Conservation (phyloP, 2,329 filamentous ascomycete genomes). For the Diaporthe ilicicola region DNA sequence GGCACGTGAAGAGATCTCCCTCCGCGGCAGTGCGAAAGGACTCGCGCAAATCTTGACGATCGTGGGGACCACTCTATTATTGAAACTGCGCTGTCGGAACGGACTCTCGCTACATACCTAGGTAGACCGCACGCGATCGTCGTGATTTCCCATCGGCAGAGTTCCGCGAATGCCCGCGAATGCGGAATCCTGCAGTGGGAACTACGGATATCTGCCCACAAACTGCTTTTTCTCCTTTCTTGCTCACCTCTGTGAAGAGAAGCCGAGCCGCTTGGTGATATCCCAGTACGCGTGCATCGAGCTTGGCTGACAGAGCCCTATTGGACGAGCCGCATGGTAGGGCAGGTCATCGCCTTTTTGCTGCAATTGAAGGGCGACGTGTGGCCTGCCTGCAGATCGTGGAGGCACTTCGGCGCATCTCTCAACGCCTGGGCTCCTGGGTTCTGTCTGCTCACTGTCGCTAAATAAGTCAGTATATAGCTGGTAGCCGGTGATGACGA, state of each 20-base stretch:
- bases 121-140: background rate
- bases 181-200: constrained; percentile 11
- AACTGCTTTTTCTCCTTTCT: constrained; percentile 1
- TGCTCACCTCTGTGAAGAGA: background rate
- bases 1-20: background rate
- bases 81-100: constrained; percentile 23
- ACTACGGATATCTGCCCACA: background rate
- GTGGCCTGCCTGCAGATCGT: constrained; percentile 5
- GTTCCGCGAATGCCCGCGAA: constrained; percentile 13
- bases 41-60: constrained; percentile 11
- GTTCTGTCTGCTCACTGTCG: background rate
- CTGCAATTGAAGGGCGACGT: background rate
- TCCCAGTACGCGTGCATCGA: constrained; percentile 5
- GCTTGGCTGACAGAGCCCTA: constrained; percentile 12
- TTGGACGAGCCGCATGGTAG: background rate
- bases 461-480: background rate
- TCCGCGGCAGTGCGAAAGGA: constrained; percentile 2
- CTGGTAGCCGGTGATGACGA: constrained; percentile 23
- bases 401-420: background rate
- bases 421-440: background rate
- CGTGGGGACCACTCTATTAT: constrained; percentile 11
- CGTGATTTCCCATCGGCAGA: constrained; percentile 18
- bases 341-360: background rate
- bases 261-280: background rate
- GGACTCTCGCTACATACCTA: background rate